These are phyloP conservation scores for Cladophialophora exuberans DNA, from an alignment of 2,329 filamentous ascomycete species.

Conservation along the genomic window DNA sequence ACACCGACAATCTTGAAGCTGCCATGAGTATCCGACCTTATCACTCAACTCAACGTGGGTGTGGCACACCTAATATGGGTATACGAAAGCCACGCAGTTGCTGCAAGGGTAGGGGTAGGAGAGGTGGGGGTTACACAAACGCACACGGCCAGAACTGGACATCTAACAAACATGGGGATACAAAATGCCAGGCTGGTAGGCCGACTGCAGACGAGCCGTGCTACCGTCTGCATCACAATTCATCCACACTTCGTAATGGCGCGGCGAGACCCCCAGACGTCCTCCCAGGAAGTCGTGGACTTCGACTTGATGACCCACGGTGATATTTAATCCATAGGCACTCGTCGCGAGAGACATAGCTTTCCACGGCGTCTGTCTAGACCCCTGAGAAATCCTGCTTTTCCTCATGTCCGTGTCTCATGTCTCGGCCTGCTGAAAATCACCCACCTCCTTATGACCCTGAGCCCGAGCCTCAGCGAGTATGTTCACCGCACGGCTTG, in stretches of 20 bases:
- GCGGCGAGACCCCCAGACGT: too few species aligned
- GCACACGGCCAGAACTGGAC: not conserved
- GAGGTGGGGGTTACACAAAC: not conserved
- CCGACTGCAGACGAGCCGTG: not conserved
- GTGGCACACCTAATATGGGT: too few species aligned
- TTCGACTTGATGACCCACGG: too few species aligned
- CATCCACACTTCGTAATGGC: too few species aligned
- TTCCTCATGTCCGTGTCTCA: not conserved
- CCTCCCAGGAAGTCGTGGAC: too few species aligned
- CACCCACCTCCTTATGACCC: not conserved
- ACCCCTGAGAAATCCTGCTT: not conserved
- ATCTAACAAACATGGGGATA: not conserved
- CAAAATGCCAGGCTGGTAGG: not conserved
- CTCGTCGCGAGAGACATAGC: too few species aligned
- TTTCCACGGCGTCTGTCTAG: too few species aligned
- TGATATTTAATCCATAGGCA: too few species aligned
- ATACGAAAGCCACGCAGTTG: not conserved
- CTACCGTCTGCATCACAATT: not conserved
- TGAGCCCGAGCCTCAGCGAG: not conserved
- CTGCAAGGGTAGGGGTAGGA: not conserved
- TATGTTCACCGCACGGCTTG: not conserved
- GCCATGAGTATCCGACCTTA: not conserved
- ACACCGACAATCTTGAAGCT: too few species aligned
- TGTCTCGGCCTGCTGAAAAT: constrained; percentile 3
- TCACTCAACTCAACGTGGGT: too few species aligned